A percentile compares a stretch with the other conserved stretches of the same genome.
Conservation (phyloP, 495 filamentous ascomycete genomes). For the Articulospora tetracladia region DNA sequence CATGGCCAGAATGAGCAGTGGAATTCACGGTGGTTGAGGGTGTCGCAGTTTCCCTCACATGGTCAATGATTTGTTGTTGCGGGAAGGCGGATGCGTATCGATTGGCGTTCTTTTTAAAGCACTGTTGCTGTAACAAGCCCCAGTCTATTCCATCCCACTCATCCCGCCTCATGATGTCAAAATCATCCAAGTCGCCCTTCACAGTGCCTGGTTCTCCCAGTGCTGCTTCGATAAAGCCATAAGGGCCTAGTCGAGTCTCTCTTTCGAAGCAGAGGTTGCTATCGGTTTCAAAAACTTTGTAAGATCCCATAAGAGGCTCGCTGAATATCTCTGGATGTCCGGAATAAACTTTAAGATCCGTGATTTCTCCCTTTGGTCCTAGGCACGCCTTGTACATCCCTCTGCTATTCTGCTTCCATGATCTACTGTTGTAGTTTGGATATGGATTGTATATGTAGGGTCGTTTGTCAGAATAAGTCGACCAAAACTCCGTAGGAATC, state of each 20-base stretch:
- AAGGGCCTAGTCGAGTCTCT: constrained; percentile 77
- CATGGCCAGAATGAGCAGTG: too few relatives aligned
- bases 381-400: constrained; percentile 22
- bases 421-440: constrained; percentile 37
- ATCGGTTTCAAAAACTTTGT: constrained; percentile 66
- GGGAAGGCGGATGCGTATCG: constrained; percentile 28
- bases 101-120: constrained; percentile 55
- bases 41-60: background rate
- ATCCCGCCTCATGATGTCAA: constrained; percentile 29
- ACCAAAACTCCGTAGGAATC: constrained; percentile 21
- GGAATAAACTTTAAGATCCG: constrained; percentile 35
- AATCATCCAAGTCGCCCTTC: constrained; percentile 3
- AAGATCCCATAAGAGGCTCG: constrained; percentile 73
- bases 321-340: constrained; percentile 71
- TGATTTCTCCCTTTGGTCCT: constrained; percentile 14
- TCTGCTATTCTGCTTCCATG: constrained; percentile 14
- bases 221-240: constrained; percentile 55
- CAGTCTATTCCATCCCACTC: constrained; percentile 68
- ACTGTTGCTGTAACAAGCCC: constrained; percentile 64
- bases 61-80: background rate
- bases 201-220: constrained; percentile 19
- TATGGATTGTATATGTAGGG: constrained; percentile 44
- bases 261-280: constrained; percentile 90
- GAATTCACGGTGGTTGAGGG: background rate
- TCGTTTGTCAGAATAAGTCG: constrained; percentile 24